Base-by-base conservation (phyloP, 495 filamentous ascomycete species). In the Haplographium delicatum region DNA sequence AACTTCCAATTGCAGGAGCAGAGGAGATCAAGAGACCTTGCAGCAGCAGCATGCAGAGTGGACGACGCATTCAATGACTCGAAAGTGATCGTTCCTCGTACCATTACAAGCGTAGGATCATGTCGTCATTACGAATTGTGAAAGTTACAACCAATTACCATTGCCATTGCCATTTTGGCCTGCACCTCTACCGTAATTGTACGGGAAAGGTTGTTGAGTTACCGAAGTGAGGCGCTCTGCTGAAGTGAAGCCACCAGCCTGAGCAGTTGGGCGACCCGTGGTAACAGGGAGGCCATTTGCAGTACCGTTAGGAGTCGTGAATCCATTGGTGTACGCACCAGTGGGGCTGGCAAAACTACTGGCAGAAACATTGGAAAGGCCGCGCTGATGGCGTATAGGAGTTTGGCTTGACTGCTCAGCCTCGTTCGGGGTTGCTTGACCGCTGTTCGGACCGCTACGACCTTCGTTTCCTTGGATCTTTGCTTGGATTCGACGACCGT, bases 401-500 rank as follows among this genome's bases (percentile, higher is more conserved):
- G 26, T 20, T 31, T 60, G 60, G 25, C 4, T 40, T n/a, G n/a
- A n/a, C 1, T 40, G 19, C 31, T 55, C 50, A 44, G 26, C 30
- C n/a, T 62, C 60, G 22, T 44, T 56, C 4, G 60, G 60, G 37
- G 60, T 62, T n/a, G 45, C 49, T 44, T 62, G 60, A 18, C 60
- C 60, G 45, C 60, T 62, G 22, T 49, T 54, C 11, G 53, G 26
- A 38, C 53, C 60, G 30, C 60, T 62, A 18, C 60, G 60, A 50
- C 50, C 48, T 28, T 62, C 60, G 39, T 49, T 62, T 8, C 60
- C 60, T 43, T 59, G 57, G 31, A 98, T 86, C 72, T 96, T 98
- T 51, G 82, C 82, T 54, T 84, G 82, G 55, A 96, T 93, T 44
- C 93, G 87, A 51, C 91, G 90, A 23, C 93, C 93, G 62, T 96